Percentiles rank a stretch among this genome's conserved stretches.
phyloP scores from a whole-genome alignment of 345 rosid genomes.

The Toxicodendron radicans region DNA sequence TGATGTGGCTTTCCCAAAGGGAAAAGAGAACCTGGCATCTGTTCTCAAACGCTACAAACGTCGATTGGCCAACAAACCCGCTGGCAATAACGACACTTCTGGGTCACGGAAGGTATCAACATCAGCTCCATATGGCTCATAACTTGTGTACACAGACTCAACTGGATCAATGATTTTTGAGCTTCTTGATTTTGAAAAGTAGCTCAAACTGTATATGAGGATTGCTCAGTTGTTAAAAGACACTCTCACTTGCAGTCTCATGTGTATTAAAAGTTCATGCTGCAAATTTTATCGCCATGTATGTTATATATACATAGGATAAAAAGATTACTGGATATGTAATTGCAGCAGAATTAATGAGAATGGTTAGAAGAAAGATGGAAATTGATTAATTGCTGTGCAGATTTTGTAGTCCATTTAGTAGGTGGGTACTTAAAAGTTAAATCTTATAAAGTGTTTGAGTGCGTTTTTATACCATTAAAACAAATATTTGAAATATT shows the following conservation, averaged over 20 bases:
- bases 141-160: conserved; percentile 1
- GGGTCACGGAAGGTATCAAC: conserved; percentile 41
- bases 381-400: neutral
- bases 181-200: conserved; percentile 37
- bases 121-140: conserved; percentile 28
- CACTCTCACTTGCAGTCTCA: neutral
- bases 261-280: conserved; percentile 30
- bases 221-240: neutral
- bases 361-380: conserved; percentile 23
- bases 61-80: conserved; percentile 59
- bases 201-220: conserved; percentile 20
- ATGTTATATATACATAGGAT: conserved; percentile 38
- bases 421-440: too few relatives aligned
- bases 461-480: too few relatives aligned
- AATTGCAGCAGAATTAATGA: conserved; percentile 33
- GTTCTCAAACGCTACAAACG: conserved; percentile 97
- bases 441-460: too few relatives aligned
- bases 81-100: conserved; percentile 34
- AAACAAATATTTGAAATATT: too few relatives aligned
- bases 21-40: conserved; percentile 94
- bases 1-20: conserved; percentile 92
- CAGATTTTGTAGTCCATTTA: neutral
- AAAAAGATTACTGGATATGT: conserved; percentile 25
- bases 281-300: conserved; percentile 31
- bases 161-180: conserved; percentile 15